phyloP scores from a whole-genome alignment of 352 stramenopile genomes.

The Pythium angustatum region DNA sequence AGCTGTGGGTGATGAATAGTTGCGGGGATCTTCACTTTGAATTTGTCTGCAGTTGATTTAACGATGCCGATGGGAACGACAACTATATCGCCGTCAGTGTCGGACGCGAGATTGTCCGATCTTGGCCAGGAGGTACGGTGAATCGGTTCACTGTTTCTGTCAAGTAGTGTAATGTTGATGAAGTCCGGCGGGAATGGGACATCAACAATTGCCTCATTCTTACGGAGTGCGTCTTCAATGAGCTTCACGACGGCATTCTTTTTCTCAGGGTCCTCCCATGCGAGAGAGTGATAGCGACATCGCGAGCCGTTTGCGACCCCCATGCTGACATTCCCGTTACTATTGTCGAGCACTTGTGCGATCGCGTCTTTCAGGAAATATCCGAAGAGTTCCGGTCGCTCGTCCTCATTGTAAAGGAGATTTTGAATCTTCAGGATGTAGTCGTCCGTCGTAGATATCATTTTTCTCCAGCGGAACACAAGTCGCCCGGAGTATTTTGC shows the following conservation, averaged over 20 bases:
- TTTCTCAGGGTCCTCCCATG: constrained; percentile 9
- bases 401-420: constrained; percentile 20
- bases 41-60: no score
- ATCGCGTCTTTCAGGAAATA: constrained; percentile 20
- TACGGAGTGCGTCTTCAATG: neutral
- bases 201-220: neutral
- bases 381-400: constrained; percentile 14
- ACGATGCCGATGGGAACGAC: constrained; percentile 7
- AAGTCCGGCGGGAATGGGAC: constrained; percentile 2
- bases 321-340: constrained; percentile 8
- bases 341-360: constrained; percentile 20
- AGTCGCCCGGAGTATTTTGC: no score
- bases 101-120: no score
- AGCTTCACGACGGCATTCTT: neutral
- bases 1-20: no score
- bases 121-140: neutral
- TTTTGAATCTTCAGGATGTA: no score
- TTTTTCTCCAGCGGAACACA: constrained; percentile 20
- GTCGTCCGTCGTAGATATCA: no score
- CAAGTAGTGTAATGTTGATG: neutral
- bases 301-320: constrained; percentile 13
- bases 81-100: neutral
- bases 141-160: neutral
- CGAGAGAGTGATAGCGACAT: constrained; percentile 18
- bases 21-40: no score